phyloP scores from a whole-genome alignment of 257 asterid genomes.

The Ocimum tenuiflorum region DNA sequence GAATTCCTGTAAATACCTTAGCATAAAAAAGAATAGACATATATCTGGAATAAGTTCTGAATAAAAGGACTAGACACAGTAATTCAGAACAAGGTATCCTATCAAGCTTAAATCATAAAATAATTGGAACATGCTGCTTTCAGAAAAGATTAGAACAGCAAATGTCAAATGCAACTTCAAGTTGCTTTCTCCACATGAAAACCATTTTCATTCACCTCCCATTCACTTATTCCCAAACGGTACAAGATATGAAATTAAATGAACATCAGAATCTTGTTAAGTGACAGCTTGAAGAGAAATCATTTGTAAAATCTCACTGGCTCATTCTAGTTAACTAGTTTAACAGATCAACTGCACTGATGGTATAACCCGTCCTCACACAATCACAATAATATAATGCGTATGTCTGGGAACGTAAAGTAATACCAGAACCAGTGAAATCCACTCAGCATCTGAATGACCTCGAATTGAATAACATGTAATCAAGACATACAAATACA shows the following conservation, averaged over 20 bases:
- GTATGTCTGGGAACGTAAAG: background rate
- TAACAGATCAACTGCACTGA: background rate
- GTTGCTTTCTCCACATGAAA: background rate
- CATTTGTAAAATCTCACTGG: background rate
- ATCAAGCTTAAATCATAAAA: background rate
- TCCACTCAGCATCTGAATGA: background rate
- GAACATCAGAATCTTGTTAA: no score
- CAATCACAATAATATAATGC: background rate
- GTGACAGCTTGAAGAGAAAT: background rate
- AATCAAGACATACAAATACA: background rate
- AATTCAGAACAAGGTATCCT: background rate
- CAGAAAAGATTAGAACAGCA: background rate
- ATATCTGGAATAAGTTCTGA: slow-evolving; percentile 5
- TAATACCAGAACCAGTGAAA: no score
- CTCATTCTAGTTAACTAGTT: background rate
- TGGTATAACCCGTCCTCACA: background rate
- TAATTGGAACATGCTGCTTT: background rate
- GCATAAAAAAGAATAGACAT: no score
- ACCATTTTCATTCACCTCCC: background rate
- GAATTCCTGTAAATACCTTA: background rate
- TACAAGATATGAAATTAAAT: background rate
- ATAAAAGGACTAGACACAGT: background rate
- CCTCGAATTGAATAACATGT: background rate
- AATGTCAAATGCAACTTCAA: background rate
- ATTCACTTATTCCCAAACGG: background rate